Evolutionary conservation across 164 flowering plant species (phyloP).

Genomic region (Magnolia kwangsiensis): DNA sequence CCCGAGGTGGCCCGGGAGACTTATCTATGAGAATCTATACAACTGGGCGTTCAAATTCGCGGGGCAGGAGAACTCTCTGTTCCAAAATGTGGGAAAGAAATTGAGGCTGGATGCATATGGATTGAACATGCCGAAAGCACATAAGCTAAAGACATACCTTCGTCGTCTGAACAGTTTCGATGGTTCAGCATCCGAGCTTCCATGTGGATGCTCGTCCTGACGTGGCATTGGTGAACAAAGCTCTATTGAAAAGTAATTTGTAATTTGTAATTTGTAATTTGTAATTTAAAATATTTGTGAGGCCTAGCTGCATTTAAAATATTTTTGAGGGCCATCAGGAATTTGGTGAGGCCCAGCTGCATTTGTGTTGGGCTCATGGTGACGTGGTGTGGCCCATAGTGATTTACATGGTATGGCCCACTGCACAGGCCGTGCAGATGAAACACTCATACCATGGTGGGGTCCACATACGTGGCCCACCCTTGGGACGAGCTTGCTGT

Average conservation of each 20-base stretch:
- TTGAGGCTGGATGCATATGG: constrained; percentile 38
- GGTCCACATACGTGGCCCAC: too few relatives aligned
- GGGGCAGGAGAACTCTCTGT: constrained; percentile 34
- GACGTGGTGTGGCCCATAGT: too few relatives aligned
- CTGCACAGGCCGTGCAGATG: too few relatives aligned
- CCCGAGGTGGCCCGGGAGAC: constrained; percentile 45
- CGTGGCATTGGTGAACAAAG: constrained; percentile 48
- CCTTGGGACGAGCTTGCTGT: too few relatives aligned
- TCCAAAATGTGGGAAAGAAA: constrained; percentile 54
- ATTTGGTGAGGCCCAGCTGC: too few relatives aligned
- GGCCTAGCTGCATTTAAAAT: too few relatives aligned
- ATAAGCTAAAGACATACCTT: constrained; percentile 42
- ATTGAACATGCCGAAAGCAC: constrained; percentile 30
- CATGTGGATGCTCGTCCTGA: constrained; percentile 35
- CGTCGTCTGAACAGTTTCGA: constrained; percentile 49
- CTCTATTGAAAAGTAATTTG: background rate
- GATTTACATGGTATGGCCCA: too few relatives aligned
- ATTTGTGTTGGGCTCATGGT: too few relatives aligned
- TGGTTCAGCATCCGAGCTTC: constrained; percentile 19
- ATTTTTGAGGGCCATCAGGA: too few relatives aligned
- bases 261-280: too few relatives aligned
- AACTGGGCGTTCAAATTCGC: background rate
- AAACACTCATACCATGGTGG: too few relatives aligned
- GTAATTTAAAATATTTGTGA: too few relatives aligned
- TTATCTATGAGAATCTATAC: constrained; percentile 32